Base-by-base conservation (phyloP, 2,329 filamentous ascomycete genomes). In the Phaeosphaeria sp. region DNA sequence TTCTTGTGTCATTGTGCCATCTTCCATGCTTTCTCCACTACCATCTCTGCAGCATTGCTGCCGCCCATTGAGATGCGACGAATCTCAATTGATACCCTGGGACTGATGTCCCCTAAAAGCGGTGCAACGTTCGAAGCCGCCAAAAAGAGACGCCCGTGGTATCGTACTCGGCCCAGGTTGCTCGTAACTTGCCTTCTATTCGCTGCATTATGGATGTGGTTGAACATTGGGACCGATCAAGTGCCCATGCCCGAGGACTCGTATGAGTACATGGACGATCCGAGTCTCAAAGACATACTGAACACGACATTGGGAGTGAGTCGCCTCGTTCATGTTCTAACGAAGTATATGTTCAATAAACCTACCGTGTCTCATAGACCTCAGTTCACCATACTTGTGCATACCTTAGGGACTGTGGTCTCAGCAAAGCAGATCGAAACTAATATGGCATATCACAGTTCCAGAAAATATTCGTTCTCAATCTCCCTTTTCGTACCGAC, bases 381-480 rank as follows among this genome's bases (percentile, higher is more conserved):
- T 27, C 36, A 41, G 20, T 42, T 3, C 2, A 3, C 42, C 42
- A 44, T 9, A 44, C 18, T 7, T 17, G 11, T 18, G 20, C 41
- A n/a, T 17, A 42, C 20, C 17, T 17, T 15, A 20, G 15, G 17
- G 6, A 44, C 39, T 42, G 17, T 2, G 6, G 42, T 15, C n/a
- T 11, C 22, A 11, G n/a, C 33, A 46, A 22, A 17, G 21, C 2
- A 36, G 36, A 25, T 10, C 17, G 41, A 27, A 36, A 9, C 25
- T 27, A 4, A 36, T 36, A 51, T 54, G 18, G 59, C 55, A 55
- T 52, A 18, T 48, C 3, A 17, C 55, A 85, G 84, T 87, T 87
- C 62, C 77, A 83, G 46, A 79, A 83, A 55, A 81, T 87, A 10
- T 78, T 85, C 50, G 82, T 84, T 20, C 79, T 87, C 47, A 84